Percentiles rank a stretch among this genome's conserved stretches.
Conservation (phyloP, 148 eudicot genomes). For the Chenopodium quinoa region DNA sequence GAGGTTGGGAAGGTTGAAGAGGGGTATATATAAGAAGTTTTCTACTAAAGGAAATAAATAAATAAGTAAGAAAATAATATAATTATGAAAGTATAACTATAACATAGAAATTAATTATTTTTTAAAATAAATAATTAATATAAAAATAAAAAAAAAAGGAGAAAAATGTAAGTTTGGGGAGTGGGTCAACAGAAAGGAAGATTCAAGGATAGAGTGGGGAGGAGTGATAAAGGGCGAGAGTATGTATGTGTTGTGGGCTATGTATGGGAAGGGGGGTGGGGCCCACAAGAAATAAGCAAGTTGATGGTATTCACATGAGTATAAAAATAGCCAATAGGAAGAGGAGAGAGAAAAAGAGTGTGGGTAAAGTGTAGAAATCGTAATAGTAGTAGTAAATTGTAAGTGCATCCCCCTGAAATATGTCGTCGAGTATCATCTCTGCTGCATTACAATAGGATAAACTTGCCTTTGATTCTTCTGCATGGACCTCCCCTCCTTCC, state of each 20-base stretch:
- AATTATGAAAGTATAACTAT: background rate
- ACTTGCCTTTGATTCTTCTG: constrained; percentile 18
- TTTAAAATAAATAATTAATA: background rate
- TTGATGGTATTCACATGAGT: constrained; percentile 24
- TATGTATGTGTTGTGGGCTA: constrained; percentile 36
- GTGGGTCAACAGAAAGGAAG: constrained; percentile 79
- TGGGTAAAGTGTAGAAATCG: background rate
- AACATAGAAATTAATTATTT: no score
- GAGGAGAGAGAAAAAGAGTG: constrained; percentile 13
- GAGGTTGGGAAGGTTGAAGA: constrained; percentile 4
- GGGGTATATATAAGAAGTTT: constrained; percentile 31
- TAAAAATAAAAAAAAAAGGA: background rate
- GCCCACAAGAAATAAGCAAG: constrained; percentile 3
- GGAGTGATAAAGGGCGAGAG: background rate
- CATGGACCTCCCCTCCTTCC: constrained; percentile 28
- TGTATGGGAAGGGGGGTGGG: constrained; percentile 28
- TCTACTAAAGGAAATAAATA: constrained; percentile 6
- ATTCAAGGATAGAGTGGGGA: constrained; percentile 41
- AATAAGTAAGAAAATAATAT: background rate
- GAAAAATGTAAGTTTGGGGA: constrained; percentile 5
- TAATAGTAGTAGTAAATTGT: background rate
- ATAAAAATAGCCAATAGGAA: constrained; percentile 16
- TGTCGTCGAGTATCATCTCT: background rate
- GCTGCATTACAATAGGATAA: constrained; percentile 18
- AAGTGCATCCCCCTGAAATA: constrained; percentile 54